Conservation (phyloP, 2,329 filamentous ascomycete genomes). For the Penicillium griseofulvum region DNA sequence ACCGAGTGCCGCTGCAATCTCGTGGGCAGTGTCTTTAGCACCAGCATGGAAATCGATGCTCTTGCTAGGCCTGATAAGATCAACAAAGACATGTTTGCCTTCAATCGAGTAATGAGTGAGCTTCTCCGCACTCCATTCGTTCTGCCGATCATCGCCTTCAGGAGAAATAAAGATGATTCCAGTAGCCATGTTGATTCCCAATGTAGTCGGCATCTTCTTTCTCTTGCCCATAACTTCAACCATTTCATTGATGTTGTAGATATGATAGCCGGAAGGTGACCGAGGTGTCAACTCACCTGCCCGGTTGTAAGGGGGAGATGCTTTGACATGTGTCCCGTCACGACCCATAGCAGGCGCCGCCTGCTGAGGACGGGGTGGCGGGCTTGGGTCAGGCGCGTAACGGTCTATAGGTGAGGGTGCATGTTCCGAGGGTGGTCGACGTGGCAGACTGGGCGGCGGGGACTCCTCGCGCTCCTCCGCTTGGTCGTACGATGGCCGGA, state of each 20-base stretch:
- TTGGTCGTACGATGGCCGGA: slow-evolving; percentile 62
- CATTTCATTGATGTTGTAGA: slow-evolving; percentile 98
- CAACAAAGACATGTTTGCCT: slow-evolving; percentile 95
- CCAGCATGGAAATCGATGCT: slow-evolving; percentile 96
- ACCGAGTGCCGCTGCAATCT: slow-evolving; percentile 83
- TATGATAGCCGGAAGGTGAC: slow-evolving; percentile 78
- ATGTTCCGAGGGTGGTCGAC: slow-evolving; percentile 58
- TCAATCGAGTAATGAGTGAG: slow-evolving; percentile 98
- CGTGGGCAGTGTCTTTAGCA: slow-evolving; percentile 91
- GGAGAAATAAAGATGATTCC: slow-evolving; percentile 88
- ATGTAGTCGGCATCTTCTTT: slow-evolving; percentile 96
- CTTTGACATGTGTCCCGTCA: slow-evolving; percentile 45
- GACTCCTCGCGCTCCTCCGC: slow-evolving; percentile 52
- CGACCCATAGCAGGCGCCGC: slow-evolving; percentile 23
- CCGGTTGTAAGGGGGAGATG: slow-evolving; percentile 58
- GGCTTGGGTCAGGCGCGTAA: slow-evolving; percentile 55
- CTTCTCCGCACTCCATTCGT: slow-evolving; percentile 92
- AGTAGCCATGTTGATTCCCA: slow-evolving; percentile 88
- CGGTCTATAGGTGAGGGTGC: slow-evolving; percentile 57
- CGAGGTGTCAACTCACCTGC: slow-evolving; percentile 49
- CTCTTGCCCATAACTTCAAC: slow-evolving; percentile 93
- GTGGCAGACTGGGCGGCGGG: slow-evolving; percentile 55
- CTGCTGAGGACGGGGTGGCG: slow-evolving; percentile 28
- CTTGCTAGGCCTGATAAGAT: slow-evolving; percentile 86
- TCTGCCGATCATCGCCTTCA: slow-evolving; percentile 76